Percentiles rank a stretch among this genome's conserved stretches.
Conservation (phyloP, 441 rosid genomes). For the Jatropha podagrica region DNA sequence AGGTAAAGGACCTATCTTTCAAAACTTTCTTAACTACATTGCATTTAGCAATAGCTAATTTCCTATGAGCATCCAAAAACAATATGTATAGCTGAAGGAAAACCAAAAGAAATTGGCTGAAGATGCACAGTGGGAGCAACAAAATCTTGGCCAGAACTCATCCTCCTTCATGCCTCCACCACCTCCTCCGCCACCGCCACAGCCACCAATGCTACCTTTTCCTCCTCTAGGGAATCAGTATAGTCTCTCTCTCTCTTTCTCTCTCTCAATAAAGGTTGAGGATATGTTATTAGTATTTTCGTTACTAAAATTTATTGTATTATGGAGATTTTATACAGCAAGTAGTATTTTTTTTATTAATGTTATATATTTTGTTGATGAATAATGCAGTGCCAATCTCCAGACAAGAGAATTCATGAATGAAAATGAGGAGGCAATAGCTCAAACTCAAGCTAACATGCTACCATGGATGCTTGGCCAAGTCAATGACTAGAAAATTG, state of each 20-base stretch:
- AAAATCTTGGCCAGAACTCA: conserved; percentile 24
- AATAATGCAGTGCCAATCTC: conserved; percentile 31
- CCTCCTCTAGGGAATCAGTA: conserved; percentile 44
- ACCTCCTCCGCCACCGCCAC: conserved; percentile 22
- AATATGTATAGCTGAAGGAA: conserved; percentile 37
- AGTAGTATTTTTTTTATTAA: neutral
- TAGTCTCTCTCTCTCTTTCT: conserved; percentile 5
- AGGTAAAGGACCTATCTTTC: conserved; percentile 32
- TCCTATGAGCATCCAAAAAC: too few relatives aligned
- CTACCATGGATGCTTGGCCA: conserved; percentile 51
- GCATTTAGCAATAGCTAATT: neutral
- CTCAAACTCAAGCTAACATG: conserved; percentile 27
- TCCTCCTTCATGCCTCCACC: conserved; percentile 26
- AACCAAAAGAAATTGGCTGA: conserved; percentile 32
- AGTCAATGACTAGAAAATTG: conserved; percentile 22
- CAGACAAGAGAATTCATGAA: conserved; percentile 20
- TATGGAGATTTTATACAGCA: too few relatives aligned
- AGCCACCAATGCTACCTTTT: conserved; percentile 13
- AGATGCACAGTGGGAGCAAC: conserved; percentile 31
- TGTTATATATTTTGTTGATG: neutral
- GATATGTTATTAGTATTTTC: too few relatives aligned
- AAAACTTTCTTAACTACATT: neutral
- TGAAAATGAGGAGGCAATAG: conserved; percentile 26
- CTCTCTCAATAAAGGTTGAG: too few relatives aligned
- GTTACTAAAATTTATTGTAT: too few relatives aligned